Percentiles rank a stretch among this genome's conserved stretches.
phyloP scores from a whole-genome alignment of 306 rosid genomes.

The Casuarina glauca region DNA sequence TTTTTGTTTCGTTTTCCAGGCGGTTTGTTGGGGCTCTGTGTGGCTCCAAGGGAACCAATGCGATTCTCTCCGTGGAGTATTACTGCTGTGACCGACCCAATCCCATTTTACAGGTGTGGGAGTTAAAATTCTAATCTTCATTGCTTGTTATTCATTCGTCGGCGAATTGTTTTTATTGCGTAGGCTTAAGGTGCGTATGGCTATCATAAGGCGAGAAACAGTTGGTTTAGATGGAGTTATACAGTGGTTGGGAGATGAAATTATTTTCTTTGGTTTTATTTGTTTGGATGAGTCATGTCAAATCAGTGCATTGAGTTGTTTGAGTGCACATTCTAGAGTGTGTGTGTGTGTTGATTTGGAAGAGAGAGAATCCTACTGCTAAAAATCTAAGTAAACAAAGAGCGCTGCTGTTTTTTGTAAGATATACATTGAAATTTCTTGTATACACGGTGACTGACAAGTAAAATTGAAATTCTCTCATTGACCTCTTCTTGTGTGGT shows the following conservation, averaged over 20 bases:
- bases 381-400: neutral
- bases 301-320: neutral
- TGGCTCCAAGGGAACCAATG: slow-evolving; percentile 67
- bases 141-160: neutral
- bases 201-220: neutral
- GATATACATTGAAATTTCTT: neutral
- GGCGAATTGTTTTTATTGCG: neutral
- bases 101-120: slow-evolving; percentile 79
- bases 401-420: neutral
- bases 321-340: neutral
- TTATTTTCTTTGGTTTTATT: neutral
- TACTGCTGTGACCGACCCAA: slow-evolving; percentile 94
- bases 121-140: neutral
- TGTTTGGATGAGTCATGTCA: neutral
- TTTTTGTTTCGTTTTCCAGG: slow-evolving; percentile 35
- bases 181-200: neutral
- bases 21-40: slow-evolving; percentile 65
- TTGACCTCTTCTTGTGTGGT: no score
- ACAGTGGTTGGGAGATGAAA: neutral
- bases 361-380: neutral
- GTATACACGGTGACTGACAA: no score
- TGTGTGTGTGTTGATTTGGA: neutral
- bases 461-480: no score
- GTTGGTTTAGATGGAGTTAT: neutral
- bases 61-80: slow-evolving; percentile 62